phyloP scores from a whole-genome alignment of 371 early-diverging fungal species.

The Haplosporangium sp. region DNA sequence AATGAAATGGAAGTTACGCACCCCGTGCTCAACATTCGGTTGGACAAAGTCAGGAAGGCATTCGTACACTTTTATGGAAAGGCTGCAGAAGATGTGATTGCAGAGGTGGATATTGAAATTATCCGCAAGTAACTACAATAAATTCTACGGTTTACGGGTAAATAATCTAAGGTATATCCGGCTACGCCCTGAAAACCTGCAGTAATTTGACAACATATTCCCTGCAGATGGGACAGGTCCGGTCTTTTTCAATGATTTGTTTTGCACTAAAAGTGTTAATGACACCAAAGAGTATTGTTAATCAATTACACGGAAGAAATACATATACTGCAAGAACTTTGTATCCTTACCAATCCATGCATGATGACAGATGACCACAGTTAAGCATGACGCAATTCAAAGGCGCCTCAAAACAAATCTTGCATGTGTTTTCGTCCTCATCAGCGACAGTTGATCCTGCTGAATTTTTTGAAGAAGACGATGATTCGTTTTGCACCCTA shows the following conservation, averaged over 20 bases:
- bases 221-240: constrained; percentile 47
- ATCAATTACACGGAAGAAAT: too few relatives aligned
- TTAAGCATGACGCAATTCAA: constrained; percentile 54
- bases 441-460: neutral
- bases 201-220: constrained; percentile 38
- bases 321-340: too few relatives aligned
- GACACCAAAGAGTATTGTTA: neutral
- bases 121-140: constrained; percentile 13
- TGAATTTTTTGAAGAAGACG: neutral
- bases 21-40: constrained; percentile 52
- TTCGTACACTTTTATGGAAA: constrained; percentile 49
- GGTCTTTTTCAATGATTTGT: constrained; percentile 26
- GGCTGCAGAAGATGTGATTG: constrained; percentile 39
- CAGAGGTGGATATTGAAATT: constrained; percentile 50
- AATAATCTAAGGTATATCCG: neutral
- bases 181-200: constrained; percentile 38
- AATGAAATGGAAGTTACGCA: constrained; percentile 66
- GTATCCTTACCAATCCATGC: constrained; percentile 50
- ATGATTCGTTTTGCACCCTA: neutral
- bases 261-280: constrained; percentile 23
- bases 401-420: constrained; percentile 45
- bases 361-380: constrained; percentile 43
- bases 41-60: constrained; percentile 45
- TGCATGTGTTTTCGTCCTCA: constrained; percentile 38
- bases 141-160: neutral